Base-by-base conservation (phyloP, 176 grass and related monocot genomes). In the Neostapfia colusana region DNA sequence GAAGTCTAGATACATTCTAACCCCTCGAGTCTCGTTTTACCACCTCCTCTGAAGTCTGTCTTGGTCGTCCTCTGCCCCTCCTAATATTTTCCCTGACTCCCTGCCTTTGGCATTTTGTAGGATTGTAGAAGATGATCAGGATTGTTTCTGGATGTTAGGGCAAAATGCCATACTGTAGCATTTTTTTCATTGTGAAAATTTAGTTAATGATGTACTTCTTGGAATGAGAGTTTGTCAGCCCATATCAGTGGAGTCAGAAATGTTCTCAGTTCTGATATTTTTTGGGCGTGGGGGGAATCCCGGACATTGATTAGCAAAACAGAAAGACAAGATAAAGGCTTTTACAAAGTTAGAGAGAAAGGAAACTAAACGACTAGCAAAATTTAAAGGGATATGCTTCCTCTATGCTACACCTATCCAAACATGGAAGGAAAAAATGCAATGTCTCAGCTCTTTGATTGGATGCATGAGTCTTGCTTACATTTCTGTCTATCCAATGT, bases 131-230 rank as follows among this genome's bases (percentile, higher is more conserved):
- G 31, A 31, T 31, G 31, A 31, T 31, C 2, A 31, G 31, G 3
- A 31, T 3, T 31, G 31, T 3, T 31, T 31, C 31, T 31, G 31
- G 31, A 1, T 31, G 31, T 31, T 31, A 31, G 31, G 31, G 31
- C 2, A 31, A 31, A 31, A 31, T 31, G 31, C 64, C 20, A 34
- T 20, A 35, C 51, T 40, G 38, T 40, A 8, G 38, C 3, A 4
- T 2, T 31, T 8, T 40, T 83, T 51, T 24, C 0, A 11, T 14
- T 67, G 10, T 57, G 37, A 58, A 1, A 67, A 53, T 25, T 8
- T 73, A 74, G 39, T 54, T 62, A 39, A 51, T 44, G 4, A 73
- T 79, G 13, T 67, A 28, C 59, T 34, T 74, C 18, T 7, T 26
- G 8, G 51, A 62, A 18, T 51, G 74, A 21, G 67, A 61, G 45